Percentiles rank a stretch among this genome's conserved stretches.
These are phyloP conservation scores for Mortierella sp. DNA, from an alignment of 371 early-diverging fungal species.

Conservation along the genomic window DNA sequence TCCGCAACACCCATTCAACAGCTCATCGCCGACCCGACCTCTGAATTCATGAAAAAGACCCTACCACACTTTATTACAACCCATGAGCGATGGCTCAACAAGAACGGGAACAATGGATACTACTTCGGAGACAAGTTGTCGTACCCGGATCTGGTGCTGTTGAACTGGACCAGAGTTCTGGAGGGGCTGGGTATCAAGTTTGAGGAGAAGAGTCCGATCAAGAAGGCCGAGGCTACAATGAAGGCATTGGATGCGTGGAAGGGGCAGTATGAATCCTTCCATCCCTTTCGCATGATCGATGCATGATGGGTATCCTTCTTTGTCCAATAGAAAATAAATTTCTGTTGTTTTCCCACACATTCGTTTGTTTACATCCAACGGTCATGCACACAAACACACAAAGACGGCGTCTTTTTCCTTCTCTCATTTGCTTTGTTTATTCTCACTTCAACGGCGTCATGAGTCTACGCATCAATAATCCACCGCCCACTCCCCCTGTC, in stretches of 20 bases:
- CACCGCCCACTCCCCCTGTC: too few relatives aligned
- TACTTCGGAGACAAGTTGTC: constrained; percentile 36
- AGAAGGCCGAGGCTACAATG: constrained; percentile 16
- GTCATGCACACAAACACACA: too few relatives aligned
- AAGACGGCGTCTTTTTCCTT: too few relatives aligned
- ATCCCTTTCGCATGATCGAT: constrained; percentile 26
- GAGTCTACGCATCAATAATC: too few relatives aligned
- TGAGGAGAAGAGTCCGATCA: constrained; percentile 26
- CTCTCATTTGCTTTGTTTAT: too few relatives aligned
- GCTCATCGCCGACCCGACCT: constrained; percentile 15
- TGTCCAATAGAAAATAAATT: neutral
- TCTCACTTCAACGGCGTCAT: too few relatives aligned
- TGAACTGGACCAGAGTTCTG: constrained; percentile 39
- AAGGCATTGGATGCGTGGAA: constrained; percentile 29
- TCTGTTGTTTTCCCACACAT: neutral
- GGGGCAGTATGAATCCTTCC: constrained; percentile 31
- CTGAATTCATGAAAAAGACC: constrained; percentile 22
- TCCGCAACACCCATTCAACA: constrained; percentile 17
- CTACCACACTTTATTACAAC: constrained; percentile 25
- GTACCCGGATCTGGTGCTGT: constrained; percentile 34
- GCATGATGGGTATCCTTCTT: neutral
- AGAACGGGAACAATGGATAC: constrained; percentile 53
- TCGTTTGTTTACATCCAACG: too few relatives aligned
- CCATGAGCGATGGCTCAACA: constrained; percentile 41
- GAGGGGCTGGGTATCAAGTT: constrained; percentile 17